Evolutionary conservation across 495 filamentous ascomycete species (phyloP).

Genomic region (Diplogelasinospora grovesii): DNA sequence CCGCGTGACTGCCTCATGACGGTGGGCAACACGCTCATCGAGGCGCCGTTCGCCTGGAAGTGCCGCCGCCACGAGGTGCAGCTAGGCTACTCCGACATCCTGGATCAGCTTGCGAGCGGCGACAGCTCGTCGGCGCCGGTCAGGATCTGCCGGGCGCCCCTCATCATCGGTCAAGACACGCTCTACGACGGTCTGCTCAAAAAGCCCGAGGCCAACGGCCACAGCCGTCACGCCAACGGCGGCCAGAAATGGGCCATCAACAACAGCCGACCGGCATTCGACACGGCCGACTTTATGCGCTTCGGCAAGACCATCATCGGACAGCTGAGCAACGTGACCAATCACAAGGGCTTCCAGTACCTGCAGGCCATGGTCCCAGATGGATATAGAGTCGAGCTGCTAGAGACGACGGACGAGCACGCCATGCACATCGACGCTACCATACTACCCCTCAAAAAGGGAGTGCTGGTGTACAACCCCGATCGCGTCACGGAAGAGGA

Average conservation of each 20-base stretch:
- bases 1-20: conserved; percentile 4
- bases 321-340: conserved; percentile 3
- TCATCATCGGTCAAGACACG: background rate
- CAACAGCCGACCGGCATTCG: conserved; percentile 1
- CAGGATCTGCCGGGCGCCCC: background rate
- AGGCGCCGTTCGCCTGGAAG: conserved; percentile 1
- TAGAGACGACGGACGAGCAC: background rate
- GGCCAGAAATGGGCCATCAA: conserved; percentile 1
- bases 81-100: background rate
- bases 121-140: background rate
- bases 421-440: conserved; percentile 5
- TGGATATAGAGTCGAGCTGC: background rate
- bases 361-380: background rate
- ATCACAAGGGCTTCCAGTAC: conserved; percentile 2
- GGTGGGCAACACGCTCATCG: conserved; percentile 1
- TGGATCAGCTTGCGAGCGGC: background rate
- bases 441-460: background rate
- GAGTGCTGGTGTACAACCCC: background rate
- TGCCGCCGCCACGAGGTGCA: background rate
- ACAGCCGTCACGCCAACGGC: background rate
- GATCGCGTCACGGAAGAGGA: conserved; percentile 1
- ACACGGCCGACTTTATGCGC: conserved; percentile 4
- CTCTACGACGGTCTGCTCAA: conserved; percentile 1
- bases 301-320: conserved; percentile 1
- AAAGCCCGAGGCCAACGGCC: background rate